These are phyloP conservation scores for Claviceps africana DNA, from an alignment of 2,329 filamentous ascomycete species.

Conservation along the genomic window DNA sequence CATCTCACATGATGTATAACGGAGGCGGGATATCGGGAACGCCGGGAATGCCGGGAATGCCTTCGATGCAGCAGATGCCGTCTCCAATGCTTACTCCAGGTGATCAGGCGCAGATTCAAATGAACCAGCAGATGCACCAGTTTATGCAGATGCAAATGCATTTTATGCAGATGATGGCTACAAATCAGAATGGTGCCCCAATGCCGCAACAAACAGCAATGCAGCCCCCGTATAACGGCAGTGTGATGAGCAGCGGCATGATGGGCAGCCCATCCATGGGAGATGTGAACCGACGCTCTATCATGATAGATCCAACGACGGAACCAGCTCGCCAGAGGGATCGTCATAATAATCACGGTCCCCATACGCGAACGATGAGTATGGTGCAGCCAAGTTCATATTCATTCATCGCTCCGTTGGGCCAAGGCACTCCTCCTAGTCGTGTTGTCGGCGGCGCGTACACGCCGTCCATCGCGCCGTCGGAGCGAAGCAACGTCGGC, in stretches of 20 bases:
- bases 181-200: slow-evolving; percentile 17
- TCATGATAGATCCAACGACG: slow-evolving; percentile 31
- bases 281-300: slow-evolving; percentile 31
- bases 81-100: slow-evolving; percentile 38
- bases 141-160: slow-evolving; percentile 77
- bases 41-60: slow-evolving; percentile 10
- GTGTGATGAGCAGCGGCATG: too few species aligned
- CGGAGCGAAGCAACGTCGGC: slow-evolving; percentile 87
- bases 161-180: slow-evolving; percentile 72
- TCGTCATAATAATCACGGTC: slow-evolving; percentile 5
- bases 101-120: slow-evolving; percentile 64
- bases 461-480: slow-evolving; percentile 83
- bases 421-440: slow-evolving; percentile 18
- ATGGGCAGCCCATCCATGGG: slow-evolving; percentile 27
- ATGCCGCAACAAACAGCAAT: slow-evolving; percentile 19
- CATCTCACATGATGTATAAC: slow-evolving; percentile 28
- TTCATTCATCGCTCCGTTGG: slow-evolving; percentile 39
- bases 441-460: slow-evolving; percentile 43
- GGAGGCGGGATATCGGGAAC: slow-evolving; percentile 15
- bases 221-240: slow-evolving; percentile 16
- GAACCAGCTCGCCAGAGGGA: slow-evolving; percentile 29
- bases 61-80: slow-evolving; percentile 27
- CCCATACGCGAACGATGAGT: slow-evolving; percentile 58
- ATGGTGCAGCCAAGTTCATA: slow-evolving; percentile 60
- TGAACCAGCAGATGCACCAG: slow-evolving; percentile 71